Conservation (phyloP, 2,329 filamentous ascomycete genomes). For the Teratosphaeria gauchensis region DNA sequence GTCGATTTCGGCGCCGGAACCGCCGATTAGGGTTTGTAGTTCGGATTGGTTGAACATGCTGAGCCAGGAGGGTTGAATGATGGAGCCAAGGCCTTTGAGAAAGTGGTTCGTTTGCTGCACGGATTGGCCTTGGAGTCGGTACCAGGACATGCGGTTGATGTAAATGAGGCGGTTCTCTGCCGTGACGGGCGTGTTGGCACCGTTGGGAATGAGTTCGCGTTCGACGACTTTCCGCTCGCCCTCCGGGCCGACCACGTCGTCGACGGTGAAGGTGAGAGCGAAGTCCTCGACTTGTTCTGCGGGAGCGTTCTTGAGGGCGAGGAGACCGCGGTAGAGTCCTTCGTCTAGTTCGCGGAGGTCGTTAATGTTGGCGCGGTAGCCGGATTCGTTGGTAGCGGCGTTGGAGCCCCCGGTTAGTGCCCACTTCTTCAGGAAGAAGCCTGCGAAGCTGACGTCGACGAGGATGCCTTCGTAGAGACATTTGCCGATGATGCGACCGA, state of each 20-base stretch:
- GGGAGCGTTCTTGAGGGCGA: slow-evolving; percentile 71
- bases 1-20: slow-evolving; percentile 71
- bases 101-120: slow-evolving; percentile 78
- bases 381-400: slow-evolving; percentile 55
- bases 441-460: slow-evolving; percentile 83
- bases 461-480: slow-evolving; percentile 96
- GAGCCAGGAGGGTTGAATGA: slow-evolving; percentile 87
- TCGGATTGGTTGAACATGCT: slow-evolving; percentile 98
- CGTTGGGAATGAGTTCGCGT: slow-evolving; percentile 65
- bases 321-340: slow-evolving; percentile 76
- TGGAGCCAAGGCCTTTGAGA: slow-evolving; percentile 70
- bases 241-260: slow-evolving; percentile 49
- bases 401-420: slow-evolving; percentile 59
- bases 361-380: slow-evolving; percentile 87
- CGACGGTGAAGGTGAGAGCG: slow-evolving; percentile 79
- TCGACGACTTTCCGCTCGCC: slow-evolving; percentile 52
- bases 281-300: slow-evolving; percentile 72
- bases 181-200: slow-evolving; percentile 68
- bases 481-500: slow-evolving; percentile 88
- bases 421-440: slow-evolving; percentile 96
- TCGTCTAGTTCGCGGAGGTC: slow-evolving; percentile 89
- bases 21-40: slow-evolving; percentile 84
- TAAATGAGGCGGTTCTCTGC: slow-evolving; percentile 92
- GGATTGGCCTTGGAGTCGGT: slow-evolving; percentile 74
- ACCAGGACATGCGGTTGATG: slow-evolving; percentile 80